phyloP scores from a whole-genome alignment of 2,329 filamentous ascomycete species.

The Amesomyces nigricolor region DNA sequence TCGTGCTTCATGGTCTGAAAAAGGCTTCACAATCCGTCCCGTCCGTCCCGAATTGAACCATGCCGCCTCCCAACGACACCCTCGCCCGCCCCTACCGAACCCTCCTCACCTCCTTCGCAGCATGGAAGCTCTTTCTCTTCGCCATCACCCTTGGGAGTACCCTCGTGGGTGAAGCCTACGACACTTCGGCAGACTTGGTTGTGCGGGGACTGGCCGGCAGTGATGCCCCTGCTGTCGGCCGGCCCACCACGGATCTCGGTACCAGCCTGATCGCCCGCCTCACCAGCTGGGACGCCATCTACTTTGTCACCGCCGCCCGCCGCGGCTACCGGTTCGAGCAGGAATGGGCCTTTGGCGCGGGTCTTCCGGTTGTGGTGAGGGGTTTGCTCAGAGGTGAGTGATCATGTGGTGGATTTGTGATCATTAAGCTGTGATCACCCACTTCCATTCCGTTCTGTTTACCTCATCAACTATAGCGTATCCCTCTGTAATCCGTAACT shows the following conservation, averaged over 20 bases:
- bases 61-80: not conserved
- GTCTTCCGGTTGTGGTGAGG: constrained; percentile 41
- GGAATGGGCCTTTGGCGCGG: constrained; percentile 72
- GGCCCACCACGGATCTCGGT: not conserved
- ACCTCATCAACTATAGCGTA: not conserved
- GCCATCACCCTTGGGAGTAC: constrained; percentile 48
- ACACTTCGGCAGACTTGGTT: constrained; percentile 63
- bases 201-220: constrained; percentile 34
- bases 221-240: constrained; percentile 23
- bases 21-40: not conserved
- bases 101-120: constrained; percentile 42
- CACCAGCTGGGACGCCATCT: constrained; percentile 76
- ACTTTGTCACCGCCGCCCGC: constrained; percentile 59
- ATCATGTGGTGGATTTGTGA: not conserved
- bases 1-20: too few relatives aligned
- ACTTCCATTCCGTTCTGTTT: not conserved
- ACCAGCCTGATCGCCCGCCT: constrained; percentile 48
- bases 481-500: not conserved
- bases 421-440: not conserved
- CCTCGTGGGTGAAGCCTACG: constrained; percentile 58
- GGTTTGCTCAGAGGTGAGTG: constrained; percentile 32
- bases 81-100: constrained; percentile 22
- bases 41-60: not conserved
- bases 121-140: constrained; percentile 66
- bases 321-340: constrained; percentile 70